These are phyloP conservation scores for Ustilago trichophora DNA, from an alignment of 1,284 basidiomycete genomes.

Conservation along the genomic window DNA sequence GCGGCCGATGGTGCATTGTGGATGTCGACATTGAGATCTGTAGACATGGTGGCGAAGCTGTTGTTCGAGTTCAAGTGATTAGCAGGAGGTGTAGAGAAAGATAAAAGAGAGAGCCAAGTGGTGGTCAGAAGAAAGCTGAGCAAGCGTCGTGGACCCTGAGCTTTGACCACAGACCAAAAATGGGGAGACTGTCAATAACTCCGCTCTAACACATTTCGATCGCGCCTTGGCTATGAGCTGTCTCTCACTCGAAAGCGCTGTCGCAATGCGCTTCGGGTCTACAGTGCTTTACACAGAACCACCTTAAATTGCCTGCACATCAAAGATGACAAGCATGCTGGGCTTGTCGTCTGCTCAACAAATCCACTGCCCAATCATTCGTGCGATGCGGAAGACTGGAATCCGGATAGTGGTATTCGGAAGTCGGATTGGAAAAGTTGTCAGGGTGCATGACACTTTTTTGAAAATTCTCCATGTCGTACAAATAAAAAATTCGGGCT, in stretches of 20 bases:
- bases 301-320: no score
- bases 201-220: background rate
- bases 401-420: slow-evolving; percentile 4
- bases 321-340: no score
- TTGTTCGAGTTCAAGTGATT: background rate
- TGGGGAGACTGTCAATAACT: no score
- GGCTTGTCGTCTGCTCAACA: no score
- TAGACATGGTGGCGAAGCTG: slow-evolving; percentile 17
- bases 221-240: no score
- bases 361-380: no score
- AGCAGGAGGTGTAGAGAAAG: background rate
- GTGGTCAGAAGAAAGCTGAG: slow-evolving; percentile 5
- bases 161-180: background rate
- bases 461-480: background rate
- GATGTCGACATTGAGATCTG: slow-evolving; percentile 36
- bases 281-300: no score
- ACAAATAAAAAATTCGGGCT: background rate
- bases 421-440: slow-evolving; percentile 1
- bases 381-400: background rate
- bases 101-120: background rate
- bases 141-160: slow-evolving; percentile 18
- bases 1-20: slow-evolving; percentile 6
- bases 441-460: slow-evolving; percentile 19
- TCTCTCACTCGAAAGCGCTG: no score
- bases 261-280: no score